Evolutionary conservation across 768 basidiomycete species (phyloP).

Genomic region (Coprinopsis marcescibilis): DNA sequence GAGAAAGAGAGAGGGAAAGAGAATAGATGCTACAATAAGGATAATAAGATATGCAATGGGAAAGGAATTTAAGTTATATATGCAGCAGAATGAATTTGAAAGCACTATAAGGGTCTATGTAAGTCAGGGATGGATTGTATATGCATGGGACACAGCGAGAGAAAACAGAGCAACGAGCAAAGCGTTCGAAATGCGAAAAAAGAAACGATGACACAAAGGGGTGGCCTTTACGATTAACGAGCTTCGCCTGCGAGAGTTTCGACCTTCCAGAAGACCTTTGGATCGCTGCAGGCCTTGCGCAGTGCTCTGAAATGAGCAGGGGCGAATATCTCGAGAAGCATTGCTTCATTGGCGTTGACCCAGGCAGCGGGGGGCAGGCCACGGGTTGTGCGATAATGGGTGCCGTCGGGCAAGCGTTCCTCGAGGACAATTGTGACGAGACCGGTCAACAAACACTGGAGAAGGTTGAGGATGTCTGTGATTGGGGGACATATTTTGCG

Average conservation of each 20-base stretch:
- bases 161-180: conserved; percentile 10
- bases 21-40: conserved; percentile 19
- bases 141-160: conserved; percentile 29
- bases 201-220: conserved; percentile 6
- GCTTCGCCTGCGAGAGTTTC: conserved; percentile 50
- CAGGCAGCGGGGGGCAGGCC: conserved; percentile 74
- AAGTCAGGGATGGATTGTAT: conserved; percentile 13
- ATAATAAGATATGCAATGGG: conserved; percentile 16
- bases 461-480: conserved; percentile 60
- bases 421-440: conserved; percentile 69
- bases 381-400: conserved; percentile 71
- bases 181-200: conserved; percentile 16
- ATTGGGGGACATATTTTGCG: conserved; percentile 64
- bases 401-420: conserved; percentile 63
- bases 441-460: conserved; percentile 71
- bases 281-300: conserved; percentile 68
- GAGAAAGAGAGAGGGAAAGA: conserved; percentile 6
- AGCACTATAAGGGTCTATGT: conserved; percentile 19
- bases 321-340: conserved; percentile 72
- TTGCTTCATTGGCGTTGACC: conserved; percentile 63
- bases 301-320: conserved; percentile 63
- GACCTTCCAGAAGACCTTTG: conserved; percentile 66
- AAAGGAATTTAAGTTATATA: conserved; percentile 21
- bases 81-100: conserved; percentile 13
- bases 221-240: conserved; percentile 7